Base-by-base conservation (phyloP, 768 basidiomycete species). In the Termitomyces sp. region DNA sequence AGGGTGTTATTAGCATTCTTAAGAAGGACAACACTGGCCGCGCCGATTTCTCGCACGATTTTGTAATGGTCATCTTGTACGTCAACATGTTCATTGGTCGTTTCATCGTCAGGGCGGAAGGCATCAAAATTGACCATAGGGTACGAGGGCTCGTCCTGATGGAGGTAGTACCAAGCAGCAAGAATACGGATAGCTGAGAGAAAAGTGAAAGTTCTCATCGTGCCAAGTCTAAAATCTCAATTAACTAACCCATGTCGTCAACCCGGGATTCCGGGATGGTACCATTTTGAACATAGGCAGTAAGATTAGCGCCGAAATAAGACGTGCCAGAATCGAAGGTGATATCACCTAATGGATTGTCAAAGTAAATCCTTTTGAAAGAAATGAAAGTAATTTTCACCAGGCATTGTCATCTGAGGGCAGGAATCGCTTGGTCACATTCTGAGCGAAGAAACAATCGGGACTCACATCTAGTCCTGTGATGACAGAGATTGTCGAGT, bases 101-200 rank as follows among this genome's bases (percentile, higher is more conserved):
- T 71, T 42, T 79, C 77, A 64, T 82, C 77, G 49, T 79, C 76
- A 0, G 77, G 74, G 20, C 68, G 55, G 76, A 86, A 87, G 2
- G 85, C 82, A 65, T 92, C 82, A 69, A 94, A 93, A 75, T 86
- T 91, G 62, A 82, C 79, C 13, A 66, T 59, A 0, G 93, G 91
- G 71, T 80, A 95, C 13, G 73, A 70, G 7, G 77, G 67, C 14
- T 74, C 70, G 69, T 94, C 87, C 72, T 92, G 89, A 36, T 76
- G 74, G 45, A 88, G 76, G 53, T 82, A 71, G 65, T 86, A 91
- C 82, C 84, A 93, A 0, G 77, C 73, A 3, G 90, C 87, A 26
- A 93, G 68, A 64, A 94, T 87, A 32, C 92, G 86, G 9, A 82
- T 85, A 4, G 88, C 91, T 84, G 74, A 13, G 49, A 50, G 39